Evolutionary conservation across 1,284 basidiomycete species (phyloP), one percentile per base, ranked within the genome.

Genomic region (Ganoderma boninense): DNA sequence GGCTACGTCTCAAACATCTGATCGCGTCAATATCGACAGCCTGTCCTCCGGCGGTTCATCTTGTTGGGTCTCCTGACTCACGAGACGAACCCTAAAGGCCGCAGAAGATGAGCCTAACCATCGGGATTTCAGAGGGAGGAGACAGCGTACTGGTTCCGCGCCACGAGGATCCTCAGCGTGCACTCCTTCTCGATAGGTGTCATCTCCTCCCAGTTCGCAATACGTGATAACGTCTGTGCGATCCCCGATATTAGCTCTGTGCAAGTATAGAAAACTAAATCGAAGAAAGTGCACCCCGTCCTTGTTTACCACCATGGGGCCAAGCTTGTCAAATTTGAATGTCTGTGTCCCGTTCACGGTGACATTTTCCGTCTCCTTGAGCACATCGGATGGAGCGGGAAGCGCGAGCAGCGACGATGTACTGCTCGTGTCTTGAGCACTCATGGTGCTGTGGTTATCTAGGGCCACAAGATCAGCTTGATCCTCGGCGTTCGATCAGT

Each of bases 241-340:
- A 2, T 38, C 57, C 7, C 8, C 23, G n/a, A n/a, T n/a, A 13
- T 61, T 5, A 61, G 40, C 40, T n/a, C 32, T 18, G 10, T 13
- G 3, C 16, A 38, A 40, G 40, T 23, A 14, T n/a, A 23, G 18
- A 42, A 35, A 8, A 10, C n/a, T 20, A 18, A 5, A 42, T 5
- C 18, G 20, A 7, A 13, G 7, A 20, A 38, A 14, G 78, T 83
- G 62, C 77, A 89, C 87, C 68, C 88, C 87, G 78, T 90, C 85
- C 61, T 78, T 86, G 76, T 89, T 90, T 32, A 90, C 85, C 13
- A 90, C 85, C 78, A 89, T 82, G 0, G 88, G 88, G 1, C 88
- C 87, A 14, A 90, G 80, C 7, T 80, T 81, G 69, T 89, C 87
- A 7, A 89, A 79, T 73, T 82, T 86, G 59, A 86, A 76, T 54